phyloP scores from a whole-genome alignment of 352 stramenopile species.

The Phytophthora nicotianae region DNA sequence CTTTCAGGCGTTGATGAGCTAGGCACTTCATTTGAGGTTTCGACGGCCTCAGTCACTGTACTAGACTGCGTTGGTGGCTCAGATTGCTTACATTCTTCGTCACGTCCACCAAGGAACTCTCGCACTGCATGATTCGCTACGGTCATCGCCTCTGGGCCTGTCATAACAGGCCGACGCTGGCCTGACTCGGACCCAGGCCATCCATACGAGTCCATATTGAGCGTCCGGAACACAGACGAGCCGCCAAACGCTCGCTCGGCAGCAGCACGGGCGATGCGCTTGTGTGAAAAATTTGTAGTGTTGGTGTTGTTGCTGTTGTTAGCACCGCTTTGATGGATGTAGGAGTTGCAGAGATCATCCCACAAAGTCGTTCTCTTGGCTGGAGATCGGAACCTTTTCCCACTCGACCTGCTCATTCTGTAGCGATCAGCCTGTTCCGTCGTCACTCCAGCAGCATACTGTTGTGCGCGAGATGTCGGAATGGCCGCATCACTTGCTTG shows the following conservation, averaged over 20 bases:
- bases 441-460: constrained; percentile 31
- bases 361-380: constrained; percentile 27
- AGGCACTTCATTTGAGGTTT: background rate
- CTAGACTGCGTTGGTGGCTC: constrained; percentile 6
- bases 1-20: constrained; percentile 4
- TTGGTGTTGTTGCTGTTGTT: constrained; percentile 1
- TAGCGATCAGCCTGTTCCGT: constrained; percentile 38
- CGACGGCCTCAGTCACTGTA: background rate
- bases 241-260: constrained; percentile 29
- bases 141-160: constrained; percentile 37
- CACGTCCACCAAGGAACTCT: constrained; percentile 38
- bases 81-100: constrained; percentile 22
- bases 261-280: constrained; percentile 19
- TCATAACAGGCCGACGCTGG: constrained; percentile 34
- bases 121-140: constrained; percentile 40
- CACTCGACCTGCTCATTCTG: constrained; percentile 36
- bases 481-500: constrained; percentile 19
- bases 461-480: constrained; percentile 8
- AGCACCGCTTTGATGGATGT: constrained; percentile 28
- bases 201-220: constrained; percentile 25
- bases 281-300: constrained; percentile 20
- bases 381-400: constrained; percentile 35
- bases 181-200: constrained; percentile 22
- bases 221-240: constrained; percentile 30
- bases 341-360: constrained; percentile 26